Evolutionary conservation across 768 basidiomycete genomes (phyloP), one percentile per base, ranked within the genome.

Genomic region (Suillus subluteus): DNA sequence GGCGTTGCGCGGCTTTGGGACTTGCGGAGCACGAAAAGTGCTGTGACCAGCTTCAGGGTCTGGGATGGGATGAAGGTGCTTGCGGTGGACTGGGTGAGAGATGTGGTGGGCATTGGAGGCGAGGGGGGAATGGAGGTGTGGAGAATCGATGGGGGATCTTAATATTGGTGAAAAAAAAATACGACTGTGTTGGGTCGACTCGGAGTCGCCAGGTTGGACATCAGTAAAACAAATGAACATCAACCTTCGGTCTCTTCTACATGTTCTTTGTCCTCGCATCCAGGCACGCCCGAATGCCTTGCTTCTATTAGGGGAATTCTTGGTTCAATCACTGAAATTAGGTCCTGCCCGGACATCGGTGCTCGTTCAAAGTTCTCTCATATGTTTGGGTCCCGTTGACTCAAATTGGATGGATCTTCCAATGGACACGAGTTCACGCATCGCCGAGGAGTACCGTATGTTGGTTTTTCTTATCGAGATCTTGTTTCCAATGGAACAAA

Each of bases 1-100:
- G 92, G 93, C 15, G 79, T 88, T 2, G 91, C 90, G 0, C 82
- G 92, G 8, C 74, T 95, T 6, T 95, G 92, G 91, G 94, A 95
- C 73, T 73, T 92, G 32, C 83, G 92, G 4, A 94, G 90, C 70
- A 81, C 83, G 16, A 88, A 89, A 70, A 80, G 82, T n/a, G 86
- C 91, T 1, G 81, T 94, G 54, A 83, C 89, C 23, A 87, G 81
- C 66, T 89, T 94, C 73, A 84, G 83, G 56, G 83, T 82, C 3
- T 88, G 86, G 85, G 84, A 87, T 8, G 84, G 83, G 3, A 80
- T 83, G 73, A 91, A 91, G 71, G 82, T 91, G 1, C 69, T 92
- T 65, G 78, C 82, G 64, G 79, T 88, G 26, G 88, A 89, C 72
- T 88, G 87, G 89, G 82, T 73, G 30, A 72, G 78, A 12, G 88